These are phyloP conservation scores for Pythium myriotylum DNA, from an alignment of 352 stramenopile genomes.

Conservation along the genomic window DNA sequence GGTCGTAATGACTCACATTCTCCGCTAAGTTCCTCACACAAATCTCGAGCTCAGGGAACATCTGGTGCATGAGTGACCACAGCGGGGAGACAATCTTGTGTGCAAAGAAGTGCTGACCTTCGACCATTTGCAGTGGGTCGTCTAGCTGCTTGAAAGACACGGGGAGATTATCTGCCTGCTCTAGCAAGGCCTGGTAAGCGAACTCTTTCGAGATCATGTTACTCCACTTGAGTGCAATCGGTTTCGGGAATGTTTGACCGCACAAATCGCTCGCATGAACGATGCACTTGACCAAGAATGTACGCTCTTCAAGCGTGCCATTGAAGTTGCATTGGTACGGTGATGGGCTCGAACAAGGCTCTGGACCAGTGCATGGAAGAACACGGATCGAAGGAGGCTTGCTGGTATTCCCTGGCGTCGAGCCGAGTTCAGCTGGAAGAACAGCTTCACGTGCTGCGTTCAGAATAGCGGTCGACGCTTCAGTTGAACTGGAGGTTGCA, in stretches of 20 bases:
- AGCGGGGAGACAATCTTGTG: constrained; percentile 83
- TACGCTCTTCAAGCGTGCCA: constrained; percentile 70
- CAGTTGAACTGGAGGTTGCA: not conserved
- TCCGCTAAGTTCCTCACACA: constrained; percentile 68
- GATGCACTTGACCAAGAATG: constrained; percentile 85
- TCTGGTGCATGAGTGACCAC: constrained; percentile 74
- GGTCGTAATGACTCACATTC: constrained; percentile 85
- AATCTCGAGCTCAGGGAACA: constrained; percentile 72
- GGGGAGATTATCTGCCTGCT: constrained; percentile 78
- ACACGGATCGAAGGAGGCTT: constrained; percentile 18
- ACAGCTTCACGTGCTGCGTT: constrained; percentile 68
- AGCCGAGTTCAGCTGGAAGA: constrained; percentile 48
- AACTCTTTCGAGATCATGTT: constrained; percentile 92
- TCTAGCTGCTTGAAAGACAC: constrained; percentile 83
- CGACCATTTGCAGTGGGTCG: constrained; percentile 84
- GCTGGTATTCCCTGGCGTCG: constrained; percentile 35
- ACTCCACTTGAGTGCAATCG: constrained; percentile 89
- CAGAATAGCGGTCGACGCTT: constrained; percentile 32
- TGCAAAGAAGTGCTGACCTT: constrained; percentile 85
- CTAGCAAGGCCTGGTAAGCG: constrained; percentile 80
- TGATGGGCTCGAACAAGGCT: constrained; percentile 16
- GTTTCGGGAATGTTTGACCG: constrained; percentile 85
- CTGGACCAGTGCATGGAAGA: constrained; percentile 18
- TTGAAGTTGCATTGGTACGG: constrained; percentile 57
- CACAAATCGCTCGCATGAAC: constrained; percentile 88